Evolutionary conservation across 805 yeast genomes (phyloP), one percentile per base, ranked within the genome.

Genomic region (Cyberlindnera samutprakarnensis): DNA sequence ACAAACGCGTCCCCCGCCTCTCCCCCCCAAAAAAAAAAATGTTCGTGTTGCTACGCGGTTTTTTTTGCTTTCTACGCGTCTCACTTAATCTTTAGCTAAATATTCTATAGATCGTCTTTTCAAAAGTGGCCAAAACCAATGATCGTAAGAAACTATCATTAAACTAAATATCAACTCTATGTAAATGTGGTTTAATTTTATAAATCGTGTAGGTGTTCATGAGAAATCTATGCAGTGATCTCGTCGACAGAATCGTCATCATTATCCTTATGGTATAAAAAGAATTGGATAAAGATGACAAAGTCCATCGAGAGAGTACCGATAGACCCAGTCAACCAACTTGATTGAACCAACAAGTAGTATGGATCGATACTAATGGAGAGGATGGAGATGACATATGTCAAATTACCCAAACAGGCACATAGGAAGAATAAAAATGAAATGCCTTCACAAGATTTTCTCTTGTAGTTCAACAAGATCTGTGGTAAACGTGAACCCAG

Each of bases 391-490:
- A 84, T 70, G 25, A 92, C 95, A 47, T 87, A 92, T 1, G 96
- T 85, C 50, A 84, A 64, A 54, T 90, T 92, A 28, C 98, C 98
- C 35, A 90, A 62, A 55, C 96, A 87, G 14, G 98, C 97, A 66
- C 92, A 90, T 15, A 92, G 61, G 60, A 90, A 90, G 59, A 92
- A 90, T 67, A 90, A 68, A 51, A 92, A 85, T 9, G 95, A 85
- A 30, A 90, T 83, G 16, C 97, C 97, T 40, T 92, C 97, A 54
- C 96, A 87, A 2, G 94, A 81, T 59, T 87, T 88, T 51, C 96
- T 71, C 54, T 78, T 68, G 51, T 69, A 85, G 59, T 92, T 92
- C 39, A 90, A 67, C 37, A 85, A 55, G 33, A 92, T 85, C 60
- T 92, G 98, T 1, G 98, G 98, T 18, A 92, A 59, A 46, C 98